Evolutionary conservation across 331 rosid genomes (phyloP).

Genomic region (Quercus phellos): DNA sequence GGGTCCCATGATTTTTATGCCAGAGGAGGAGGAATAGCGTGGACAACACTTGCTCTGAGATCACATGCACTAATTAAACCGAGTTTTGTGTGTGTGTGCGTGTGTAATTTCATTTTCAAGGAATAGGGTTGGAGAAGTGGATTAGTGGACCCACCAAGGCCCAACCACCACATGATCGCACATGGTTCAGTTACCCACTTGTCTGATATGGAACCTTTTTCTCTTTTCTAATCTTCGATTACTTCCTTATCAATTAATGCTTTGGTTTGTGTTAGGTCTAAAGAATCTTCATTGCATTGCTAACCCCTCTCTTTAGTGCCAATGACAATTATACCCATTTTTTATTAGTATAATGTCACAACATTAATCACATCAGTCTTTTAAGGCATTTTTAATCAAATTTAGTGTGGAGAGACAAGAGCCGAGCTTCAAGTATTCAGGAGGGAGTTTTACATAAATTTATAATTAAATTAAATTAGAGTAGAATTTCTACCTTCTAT

Average conservation of each 20-base stretch:
- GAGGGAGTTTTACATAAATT: accelerated
- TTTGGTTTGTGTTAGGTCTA: slow-evolving; percentile 19
- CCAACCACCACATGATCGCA: slow-evolving; percentile 60
- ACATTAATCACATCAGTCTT: no score
- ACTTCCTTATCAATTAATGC: slow-evolving; percentile 25
- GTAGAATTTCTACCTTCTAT: no score
- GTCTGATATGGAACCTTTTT: slow-evolving; percentile 22
- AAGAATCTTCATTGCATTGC: not conserved
- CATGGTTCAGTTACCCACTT: slow-evolving; percentile 41
- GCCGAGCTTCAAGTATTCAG: accelerated
- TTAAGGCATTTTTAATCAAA: no score
- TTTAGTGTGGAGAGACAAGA: accelerated
- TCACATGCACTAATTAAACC: not conserved
- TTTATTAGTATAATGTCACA: no score
- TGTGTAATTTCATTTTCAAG: slow-evolving; percentile 14
- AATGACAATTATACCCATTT: not conserved
- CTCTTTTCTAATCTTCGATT: slow-evolving; percentile 22
- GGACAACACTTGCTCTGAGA: not conserved
- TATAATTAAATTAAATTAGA: no score
- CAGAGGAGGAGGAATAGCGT: slow-evolving; percentile 20
- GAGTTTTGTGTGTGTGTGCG: not conserved
- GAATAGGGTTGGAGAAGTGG: slow-evolving; percentile 46
- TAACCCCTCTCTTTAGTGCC: not conserved
- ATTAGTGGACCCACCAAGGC: slow-evolving; percentile 33
- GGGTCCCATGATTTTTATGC: not conserved